Base-by-base conservation (phyloP, 768 basidiomycete species). In the Lactarius sp. region DNA sequence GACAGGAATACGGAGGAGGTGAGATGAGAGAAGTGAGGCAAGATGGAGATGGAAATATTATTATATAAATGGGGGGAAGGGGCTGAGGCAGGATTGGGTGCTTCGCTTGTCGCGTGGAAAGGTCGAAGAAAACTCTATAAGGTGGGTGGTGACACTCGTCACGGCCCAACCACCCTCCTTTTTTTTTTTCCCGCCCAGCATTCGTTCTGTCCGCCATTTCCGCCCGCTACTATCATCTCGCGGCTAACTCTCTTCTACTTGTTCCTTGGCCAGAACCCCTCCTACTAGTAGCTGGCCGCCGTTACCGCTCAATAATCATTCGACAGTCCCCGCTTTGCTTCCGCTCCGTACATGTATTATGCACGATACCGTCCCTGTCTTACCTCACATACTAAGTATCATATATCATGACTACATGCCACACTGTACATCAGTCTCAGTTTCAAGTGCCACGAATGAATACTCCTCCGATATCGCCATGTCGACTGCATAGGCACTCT, bases 21-120 rank as follows among this genome's bases (percentile, higher is more conserved):
- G 54, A 65, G 64, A 42, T 56, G 64, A 60, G 59, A 36, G 59
- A 36, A 51, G 59, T 56, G 59, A 60, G 49, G 34, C 54, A 55
- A 51, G 59, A 42, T 3, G 49, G 27, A 44, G 56, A 18, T 39
- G 49, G 53, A 64, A 55, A 52, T 59, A 64, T 52, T 64, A 60
- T 60, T 65, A 65, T 65, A 65, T 65, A 65, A 65, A 65, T 56
- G 59, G 64, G 63, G 63, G 36, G 14, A 33, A 31, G 58, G 37
- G 44, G 22, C 22, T 14, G 60, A 53, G 36, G 58, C 50, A 59
- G 58, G 56, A 54, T 33, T 53, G 52, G 52, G 62, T 59, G 16
- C 22, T 60, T 65, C 64, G 64, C 53, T 65, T 60, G 63, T 44
- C 63, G 59, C 59, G 47, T 64, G 59, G 36, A 44, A 42, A 27